Evolutionary conservation across 768 basidiomycete species (phyloP).

Genomic region (Mycena floridula): DNA sequence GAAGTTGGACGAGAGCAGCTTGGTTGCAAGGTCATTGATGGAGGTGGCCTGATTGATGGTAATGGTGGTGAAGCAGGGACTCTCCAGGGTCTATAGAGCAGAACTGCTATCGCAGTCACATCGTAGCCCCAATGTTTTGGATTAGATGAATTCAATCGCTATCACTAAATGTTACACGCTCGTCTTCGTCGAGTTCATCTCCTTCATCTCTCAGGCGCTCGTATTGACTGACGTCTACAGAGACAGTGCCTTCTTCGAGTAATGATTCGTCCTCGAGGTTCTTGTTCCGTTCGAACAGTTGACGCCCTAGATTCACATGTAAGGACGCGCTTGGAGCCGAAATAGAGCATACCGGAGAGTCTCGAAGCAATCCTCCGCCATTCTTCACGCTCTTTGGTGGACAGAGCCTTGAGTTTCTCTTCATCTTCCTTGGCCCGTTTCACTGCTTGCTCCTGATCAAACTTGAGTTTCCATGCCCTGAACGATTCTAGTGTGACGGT

Average conservation of each 20-base stretch:
- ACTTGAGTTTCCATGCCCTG: slow-evolving; percentile 72
- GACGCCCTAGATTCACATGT: slow-evolving; percentile 58
- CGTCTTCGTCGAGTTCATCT: slow-evolving; percentile 57
- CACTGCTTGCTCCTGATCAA: slow-evolving; percentile 59
- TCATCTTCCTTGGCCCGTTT: slow-evolving; percentile 71
- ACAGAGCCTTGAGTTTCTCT: slow-evolving; percentile 29
- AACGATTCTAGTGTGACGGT: slow-evolving; percentile 82
- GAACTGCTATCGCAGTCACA: slow-evolving; percentile 3
- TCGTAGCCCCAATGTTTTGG: too few relatives aligned
- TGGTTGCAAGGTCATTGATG: slow-evolving; percentile 53
- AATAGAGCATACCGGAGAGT: slow-evolving; percentile 68
- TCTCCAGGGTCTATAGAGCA: slow-evolving; percentile 51
- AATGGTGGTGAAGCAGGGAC: slow-evolving; percentile 48
- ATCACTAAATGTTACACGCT: slow-evolving; percentile 73
- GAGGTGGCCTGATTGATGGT: slow-evolving; percentile 46
- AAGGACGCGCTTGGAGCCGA: slow-evolving; percentile 13
- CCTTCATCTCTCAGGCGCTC: slow-evolving; percentile 54
- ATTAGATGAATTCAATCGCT: slow-evolving; percentile 53
- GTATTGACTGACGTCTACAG: slow-evolving; percentile 88
- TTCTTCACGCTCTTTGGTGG: slow-evolving; percentile 65
- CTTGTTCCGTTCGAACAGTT: slow-evolving; percentile 83
- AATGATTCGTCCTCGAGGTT: slow-evolving; percentile 76
- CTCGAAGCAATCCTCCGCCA: slow-evolving; percentile 57
- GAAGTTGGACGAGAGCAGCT: slow-evolving; percentile 52
- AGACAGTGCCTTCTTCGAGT: slow-evolving; percentile 79